phyloP scores from a whole-genome alignment of 2,329 filamentous ascomycete genomes.

The Didymella segeticola region DNA sequence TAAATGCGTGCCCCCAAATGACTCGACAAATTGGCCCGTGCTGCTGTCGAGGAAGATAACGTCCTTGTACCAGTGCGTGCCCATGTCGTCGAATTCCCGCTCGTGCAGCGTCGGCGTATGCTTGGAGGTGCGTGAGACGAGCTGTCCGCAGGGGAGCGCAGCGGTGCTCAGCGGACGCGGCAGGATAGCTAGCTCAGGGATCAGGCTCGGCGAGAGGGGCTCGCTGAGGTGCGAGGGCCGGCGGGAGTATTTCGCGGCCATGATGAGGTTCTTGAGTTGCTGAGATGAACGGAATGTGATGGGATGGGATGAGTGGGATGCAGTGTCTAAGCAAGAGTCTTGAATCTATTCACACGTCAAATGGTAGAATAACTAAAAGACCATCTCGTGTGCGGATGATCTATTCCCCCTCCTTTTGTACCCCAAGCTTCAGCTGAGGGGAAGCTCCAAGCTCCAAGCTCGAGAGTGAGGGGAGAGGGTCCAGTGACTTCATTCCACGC shows the following conservation, averaged over 20 bases:
- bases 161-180: constrained; percentile 37
- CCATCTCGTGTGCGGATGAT: too few species aligned
- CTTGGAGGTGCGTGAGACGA: constrained; percentile 41
- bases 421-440: too few species aligned
- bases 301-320: too few species aligned
- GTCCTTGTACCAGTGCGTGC: constrained; percentile 47
- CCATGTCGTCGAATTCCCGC: constrained; percentile 46
- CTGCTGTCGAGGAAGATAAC: constrained; percentile 39
- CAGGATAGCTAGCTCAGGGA: constrained; percentile 43
- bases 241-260: constrained; percentile 39
- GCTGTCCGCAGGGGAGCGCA: constrained; percentile 39
- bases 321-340: too few species aligned
- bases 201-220: constrained; percentile 40
- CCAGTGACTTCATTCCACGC: too few species aligned
- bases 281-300: too few species aligned
- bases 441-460: too few species aligned
- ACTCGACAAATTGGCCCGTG: constrained; percentile 35
- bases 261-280: constrained; percentile 19
- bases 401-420: too few species aligned
- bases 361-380: too few species aligned
- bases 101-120: constrained; percentile 38
- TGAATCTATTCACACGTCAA: too few species aligned
- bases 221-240: constrained; percentile 35
- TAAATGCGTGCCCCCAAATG: constrained; percentile 41
- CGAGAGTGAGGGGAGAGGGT: too few species aligned